These are phyloP conservation scores for Fraxinus platypoda DNA, from an alignment of 305 asterid species.

Conservation along the genomic window DNA sequence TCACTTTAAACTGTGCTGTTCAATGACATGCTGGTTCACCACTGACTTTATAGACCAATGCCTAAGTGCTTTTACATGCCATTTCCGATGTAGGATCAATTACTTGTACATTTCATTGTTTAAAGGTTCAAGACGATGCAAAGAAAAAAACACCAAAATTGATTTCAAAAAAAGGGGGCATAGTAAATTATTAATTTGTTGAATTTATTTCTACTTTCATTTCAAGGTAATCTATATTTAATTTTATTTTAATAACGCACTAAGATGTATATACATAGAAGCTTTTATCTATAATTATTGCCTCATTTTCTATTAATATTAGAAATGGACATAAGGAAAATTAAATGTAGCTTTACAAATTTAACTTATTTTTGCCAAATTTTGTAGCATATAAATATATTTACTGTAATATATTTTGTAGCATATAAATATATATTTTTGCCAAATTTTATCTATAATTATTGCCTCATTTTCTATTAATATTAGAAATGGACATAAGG, in stretches of 20 bases:
- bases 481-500: too few species aligned
- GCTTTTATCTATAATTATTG: not conserved
- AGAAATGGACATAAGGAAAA: not conserved
- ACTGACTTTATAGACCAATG: not conserved
- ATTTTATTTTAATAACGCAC: not conserved
- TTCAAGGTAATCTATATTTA: not conserved
- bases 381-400: too few species aligned
- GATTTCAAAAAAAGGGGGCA: not conserved
- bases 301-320: not conserved
- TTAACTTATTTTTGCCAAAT: too few species aligned
- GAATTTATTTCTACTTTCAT: not conserved
- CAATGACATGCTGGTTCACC: not conserved
- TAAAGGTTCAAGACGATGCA: not conserved
- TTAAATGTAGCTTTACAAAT: not conserved
- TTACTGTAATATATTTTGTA: too few species aligned
- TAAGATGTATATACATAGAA: not conserved
- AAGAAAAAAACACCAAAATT: not conserved
- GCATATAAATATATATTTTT: too few species aligned
- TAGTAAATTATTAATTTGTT: not conserved
- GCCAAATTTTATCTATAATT: too few species aligned
- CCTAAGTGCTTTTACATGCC: not conserved
- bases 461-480: too few species aligned
- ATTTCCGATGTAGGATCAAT: not conserved
- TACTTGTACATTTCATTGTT: not conserved
- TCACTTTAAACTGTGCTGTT: not conserved